phyloP scores from a whole-genome alignment of 306 rosid species.

The Lathyrus aphaca region DNA sequence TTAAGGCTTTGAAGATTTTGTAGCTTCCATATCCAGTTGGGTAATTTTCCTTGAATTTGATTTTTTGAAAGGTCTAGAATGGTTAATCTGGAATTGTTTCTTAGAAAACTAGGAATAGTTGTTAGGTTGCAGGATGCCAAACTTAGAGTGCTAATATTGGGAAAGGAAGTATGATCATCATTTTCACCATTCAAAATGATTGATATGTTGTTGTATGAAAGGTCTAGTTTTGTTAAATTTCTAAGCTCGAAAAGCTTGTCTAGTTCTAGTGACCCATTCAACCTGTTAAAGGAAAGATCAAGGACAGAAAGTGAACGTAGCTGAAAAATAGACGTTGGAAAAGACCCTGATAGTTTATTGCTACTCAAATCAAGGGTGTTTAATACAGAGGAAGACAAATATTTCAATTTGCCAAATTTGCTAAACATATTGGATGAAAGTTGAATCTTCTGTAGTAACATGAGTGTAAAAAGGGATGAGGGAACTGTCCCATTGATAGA shows the following conservation, averaged over 20 bases:
- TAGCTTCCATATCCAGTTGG: constrained; percentile 64
- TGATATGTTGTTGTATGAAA: constrained; percentile 48
- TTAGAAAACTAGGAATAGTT: constrained; percentile 43
- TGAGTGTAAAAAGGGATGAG: constrained; percentile 29
- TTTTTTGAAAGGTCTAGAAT: constrained; percentile 47
- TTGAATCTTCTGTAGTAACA: background rate
- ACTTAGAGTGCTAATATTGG: background rate
- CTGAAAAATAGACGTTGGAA: constrained; percentile 40
- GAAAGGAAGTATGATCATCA: background rate
- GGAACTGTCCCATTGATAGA: constrained; percentile 44
- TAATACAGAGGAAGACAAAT: constrained; percentile 1
- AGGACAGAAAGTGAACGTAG: constrained; percentile 33
- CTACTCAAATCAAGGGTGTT: constrained; percentile 42
- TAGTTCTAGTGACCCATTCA: background rate
- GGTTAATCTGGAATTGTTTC: background rate
- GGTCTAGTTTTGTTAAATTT: constrained; percentile 47
- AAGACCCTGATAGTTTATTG: constrained; percentile 47
- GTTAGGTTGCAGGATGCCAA: constrained; percentile 44
- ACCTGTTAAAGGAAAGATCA: background rate
- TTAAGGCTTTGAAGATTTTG: background rate
- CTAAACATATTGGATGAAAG: constrained; percentile 38
- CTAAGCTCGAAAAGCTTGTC: background rate
- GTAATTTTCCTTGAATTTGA: constrained; percentile 50
- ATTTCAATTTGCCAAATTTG: background rate
- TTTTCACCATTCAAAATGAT: background rate